These are phyloP conservation scores for Penicillium sclerotigenum DNA, from an alignment of 2,329 filamentous ascomycete species.

Conservation along the genomic window DNA sequence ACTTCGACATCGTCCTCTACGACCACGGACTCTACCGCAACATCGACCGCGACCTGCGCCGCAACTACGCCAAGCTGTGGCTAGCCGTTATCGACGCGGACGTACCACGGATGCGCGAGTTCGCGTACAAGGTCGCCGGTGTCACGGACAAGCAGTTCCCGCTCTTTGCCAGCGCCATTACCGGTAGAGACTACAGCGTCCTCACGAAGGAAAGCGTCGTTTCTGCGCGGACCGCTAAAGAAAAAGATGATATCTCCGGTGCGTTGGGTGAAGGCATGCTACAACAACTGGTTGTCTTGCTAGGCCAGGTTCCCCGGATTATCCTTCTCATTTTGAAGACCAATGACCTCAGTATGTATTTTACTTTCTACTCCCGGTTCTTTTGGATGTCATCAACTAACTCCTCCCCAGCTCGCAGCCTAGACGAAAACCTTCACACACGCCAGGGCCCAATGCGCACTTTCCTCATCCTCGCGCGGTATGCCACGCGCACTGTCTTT, in stretches of 20 bases:
- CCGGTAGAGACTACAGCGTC: slow-evolving; percentile 82
- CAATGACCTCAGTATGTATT: slow-evolving; percentile 74
- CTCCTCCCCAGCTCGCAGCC: slow-evolving; percentile 60
- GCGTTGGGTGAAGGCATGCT: slow-evolving; percentile 85
- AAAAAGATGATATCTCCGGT: slow-evolving; percentile 82
- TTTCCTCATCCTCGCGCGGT: slow-evolving; percentile 63
- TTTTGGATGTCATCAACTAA: slow-evolving; percentile 1
- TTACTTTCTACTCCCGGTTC: background rate
- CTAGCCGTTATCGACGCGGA: slow-evolving; percentile 91
- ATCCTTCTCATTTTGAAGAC: slow-evolving; percentile 96
- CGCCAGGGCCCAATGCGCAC: slow-evolving; percentile 58
- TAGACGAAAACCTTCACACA: slow-evolving; percentile 75
- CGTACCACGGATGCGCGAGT: slow-evolving; percentile 78
- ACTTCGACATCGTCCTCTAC: slow-evolving; percentile 95
- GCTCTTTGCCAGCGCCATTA: slow-evolving; percentile 93
- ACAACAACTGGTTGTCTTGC: slow-evolving; percentile 79
- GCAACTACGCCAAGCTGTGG: slow-evolving; percentile 95
- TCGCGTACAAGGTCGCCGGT: slow-evolving; percentile 83
- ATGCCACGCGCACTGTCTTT: slow-evolving; percentile 61
- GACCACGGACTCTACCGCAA: slow-evolving; percentile 96
- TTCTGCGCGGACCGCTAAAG: slow-evolving; percentile 63
- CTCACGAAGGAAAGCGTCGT: slow-evolving; percentile 59
- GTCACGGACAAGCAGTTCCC: slow-evolving; percentile 88
- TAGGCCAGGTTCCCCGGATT: slow-evolving; percentile 84
- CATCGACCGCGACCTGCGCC: slow-evolving; percentile 72